Percentiles rank a stretch among this genome's conserved stretches.
phyloP scores from a whole-genome alignment of 257 asterid genomes.

The Capsicum pubescens region DNA sequence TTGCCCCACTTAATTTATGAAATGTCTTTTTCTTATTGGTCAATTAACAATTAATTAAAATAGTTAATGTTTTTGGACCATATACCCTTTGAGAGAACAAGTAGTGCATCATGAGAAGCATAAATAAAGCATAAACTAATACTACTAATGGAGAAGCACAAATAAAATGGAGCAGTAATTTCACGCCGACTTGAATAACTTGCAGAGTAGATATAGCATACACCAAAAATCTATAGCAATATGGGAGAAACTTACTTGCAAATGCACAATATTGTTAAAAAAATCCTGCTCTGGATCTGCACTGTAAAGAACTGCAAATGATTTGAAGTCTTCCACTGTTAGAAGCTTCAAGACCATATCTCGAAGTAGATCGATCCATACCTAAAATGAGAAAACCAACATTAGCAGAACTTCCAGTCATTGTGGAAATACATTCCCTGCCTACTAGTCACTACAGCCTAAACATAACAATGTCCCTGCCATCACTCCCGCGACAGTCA shows the following conservation, averaged over 20 bases:
- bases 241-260: slow-evolving; percentile 61
- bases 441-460: background rate
- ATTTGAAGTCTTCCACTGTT: slow-evolving; percentile 58
- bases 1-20: too few species aligned
- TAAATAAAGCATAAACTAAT: background rate
- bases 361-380: slow-evolving; percentile 86
- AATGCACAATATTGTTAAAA: slow-evolving; percentile 75
- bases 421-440: background rate
- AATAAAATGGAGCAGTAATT: background rate
- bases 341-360: slow-evolving; percentile 93
- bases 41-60: too few species aligned
- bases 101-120: background rate
- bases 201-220: slow-evolving; percentile 19
- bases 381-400: slow-evolving; percentile 50
- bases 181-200: slow-evolving; percentile 6
- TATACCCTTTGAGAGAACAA: background rate
- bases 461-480: background rate
- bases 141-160: slow-evolving; percentile 12
- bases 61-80: background rate
- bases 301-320: slow-evolving; percentile 65
- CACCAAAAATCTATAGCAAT: background rate
- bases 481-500: background rate
- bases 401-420: slow-evolving; percentile 1
- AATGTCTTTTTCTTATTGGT: too few species aligned
- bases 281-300: slow-evolving; percentile 91